phyloP scores from a whole-genome alignment of 1,284 basidiomycete species.

The Irpex rosettiformis region DNA sequence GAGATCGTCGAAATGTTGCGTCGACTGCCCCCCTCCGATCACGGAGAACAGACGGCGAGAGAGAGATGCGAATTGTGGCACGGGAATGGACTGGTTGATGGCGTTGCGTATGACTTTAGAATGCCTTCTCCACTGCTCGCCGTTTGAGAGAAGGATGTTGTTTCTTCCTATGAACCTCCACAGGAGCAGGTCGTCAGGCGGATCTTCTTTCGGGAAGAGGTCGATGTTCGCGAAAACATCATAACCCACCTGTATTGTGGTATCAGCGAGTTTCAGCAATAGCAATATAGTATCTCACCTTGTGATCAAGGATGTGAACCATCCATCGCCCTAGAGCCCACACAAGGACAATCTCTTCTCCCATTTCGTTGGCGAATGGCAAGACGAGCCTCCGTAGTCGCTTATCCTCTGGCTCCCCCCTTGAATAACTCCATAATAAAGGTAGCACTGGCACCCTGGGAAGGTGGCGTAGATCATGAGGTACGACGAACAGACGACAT shows the following conservation, averaged over 20 bases:
- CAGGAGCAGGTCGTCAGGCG: conserved; percentile 24
- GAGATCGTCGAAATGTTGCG: conserved; percentile 26
- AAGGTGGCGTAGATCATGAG: conserved; percentile 1
- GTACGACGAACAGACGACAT: not conserved
- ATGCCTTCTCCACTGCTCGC: conserved; percentile 29
- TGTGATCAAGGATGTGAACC: conserved; percentile 6
- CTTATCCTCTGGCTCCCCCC: conserved; percentile 1
- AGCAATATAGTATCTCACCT: not conserved
- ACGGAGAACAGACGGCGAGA: conserved; percentile 22
- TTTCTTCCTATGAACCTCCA: conserved; percentile 28
- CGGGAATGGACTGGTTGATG: conserved; percentile 25
- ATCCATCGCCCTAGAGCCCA: conserved; percentile 5
- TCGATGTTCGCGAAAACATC: conserved; percentile 1
- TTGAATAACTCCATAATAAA: not conserved
- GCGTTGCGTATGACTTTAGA: conserved; percentile 25
- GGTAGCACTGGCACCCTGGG: conserved; percentile 2
- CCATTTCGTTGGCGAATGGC: not conserved
- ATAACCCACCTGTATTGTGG: not conserved
- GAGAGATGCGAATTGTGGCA: conserved; percentile 25
- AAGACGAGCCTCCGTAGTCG: conserved; percentile 2
- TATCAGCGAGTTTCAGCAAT: not conserved
- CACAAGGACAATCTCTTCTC: conserved; percentile 3
- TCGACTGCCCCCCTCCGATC: conserved; percentile 20
- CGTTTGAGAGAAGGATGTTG: conserved; percentile 29
- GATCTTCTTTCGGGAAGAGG: conserved; percentile 25